Evolutionary conservation across 495 filamentous ascomycete genomes (phyloP).

Genomic region (Daldinia childiae): DNA sequence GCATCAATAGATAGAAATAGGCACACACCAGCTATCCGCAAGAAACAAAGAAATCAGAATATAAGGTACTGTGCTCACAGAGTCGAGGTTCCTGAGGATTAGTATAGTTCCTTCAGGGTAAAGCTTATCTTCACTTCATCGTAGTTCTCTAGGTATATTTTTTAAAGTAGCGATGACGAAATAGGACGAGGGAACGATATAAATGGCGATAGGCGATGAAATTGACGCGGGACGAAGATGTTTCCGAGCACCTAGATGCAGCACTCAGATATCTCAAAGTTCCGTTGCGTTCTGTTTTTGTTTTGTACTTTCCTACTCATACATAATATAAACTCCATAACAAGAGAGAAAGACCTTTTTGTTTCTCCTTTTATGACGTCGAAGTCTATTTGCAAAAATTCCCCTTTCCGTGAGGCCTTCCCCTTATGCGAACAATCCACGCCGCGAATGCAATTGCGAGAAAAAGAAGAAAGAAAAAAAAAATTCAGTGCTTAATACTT

Average conservation of each 20-base stretch:
- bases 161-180: neutral
- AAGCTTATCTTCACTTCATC: neutral
- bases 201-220: neutral
- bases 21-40: neutral
- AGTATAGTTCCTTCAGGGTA: neutral
- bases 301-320: slow-evolving; percentile 37
- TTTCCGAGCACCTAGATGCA: neutral
- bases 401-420: slow-evolving; percentile 38
- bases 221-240: neutral
- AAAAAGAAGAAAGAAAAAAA: slow-evolving; percentile 20
- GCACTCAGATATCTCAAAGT: slow-evolving; percentile 12
- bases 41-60: neutral
- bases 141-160: neutral
- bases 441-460: slow-evolving; percentile 46
- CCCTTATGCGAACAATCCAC: slow-evolving; percentile 44
- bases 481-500: slow-evolving; percentile 36
- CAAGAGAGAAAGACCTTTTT: slow-evolving; percentile 30
- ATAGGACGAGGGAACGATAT: neutral
- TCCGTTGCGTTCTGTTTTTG: slow-evolving; percentile 24
- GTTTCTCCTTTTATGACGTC: slow-evolving; percentile 44
- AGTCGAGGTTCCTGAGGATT: neutral
- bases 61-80: neutral
- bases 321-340: slow-evolving; percentile 37
- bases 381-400: slow-evolving; percentile 45
- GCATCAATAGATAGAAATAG: neutral